Base-by-base conservation (phyloP, 257 asterid genomes). In the Solanum pimpinellifolium region DNA sequence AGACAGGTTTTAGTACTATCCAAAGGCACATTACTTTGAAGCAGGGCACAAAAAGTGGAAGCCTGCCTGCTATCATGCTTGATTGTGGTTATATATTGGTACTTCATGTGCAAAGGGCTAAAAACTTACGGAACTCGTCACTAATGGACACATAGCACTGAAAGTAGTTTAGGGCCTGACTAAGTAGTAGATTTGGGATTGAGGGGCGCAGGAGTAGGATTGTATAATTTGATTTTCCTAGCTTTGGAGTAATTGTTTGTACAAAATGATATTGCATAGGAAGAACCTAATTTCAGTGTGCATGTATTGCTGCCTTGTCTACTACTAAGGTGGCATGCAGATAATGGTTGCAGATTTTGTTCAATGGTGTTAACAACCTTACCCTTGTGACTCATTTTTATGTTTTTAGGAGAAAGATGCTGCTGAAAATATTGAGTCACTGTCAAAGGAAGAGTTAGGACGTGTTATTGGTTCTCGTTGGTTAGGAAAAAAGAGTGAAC, bases 391-490 rank as follows among this genome's bases (percentile, higher is more conserved):
- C 37, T 29, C 44, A 16, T 80, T 47, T 29, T 80, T 27, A 29
- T 78, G 47, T 84, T 91, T 89, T 83, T 90, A 97, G 99, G 94
- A 90, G 91, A 91, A 90, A 89, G 90, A 89, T 87, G 90, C 77
- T 52, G 88, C 87, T 88, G 94, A 89, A 87, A 91, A 89, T 88
- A 83, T 87, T 12, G 96, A 92, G 62, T 92, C 99, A 86, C 91
- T 96, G 89, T 95, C 99, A 73, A 93, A 90, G 90, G 99, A 97
- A 91, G 99, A 97, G 91, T 90, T 97, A 78, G 99, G 99, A 52
- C 98, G 99, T 66, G 96, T 86, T 83, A 92, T 97, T 62, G 99
- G 98, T 56, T 96, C 99, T 68, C 94, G 99, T 84, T 97, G 99
- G 99, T 94, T 98, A 5, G 95, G 98, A 85, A 96, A 92, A 88